Conservation (phyloP, 73 alveolate genomes). For the Paramecium biaurelia region DNA sequence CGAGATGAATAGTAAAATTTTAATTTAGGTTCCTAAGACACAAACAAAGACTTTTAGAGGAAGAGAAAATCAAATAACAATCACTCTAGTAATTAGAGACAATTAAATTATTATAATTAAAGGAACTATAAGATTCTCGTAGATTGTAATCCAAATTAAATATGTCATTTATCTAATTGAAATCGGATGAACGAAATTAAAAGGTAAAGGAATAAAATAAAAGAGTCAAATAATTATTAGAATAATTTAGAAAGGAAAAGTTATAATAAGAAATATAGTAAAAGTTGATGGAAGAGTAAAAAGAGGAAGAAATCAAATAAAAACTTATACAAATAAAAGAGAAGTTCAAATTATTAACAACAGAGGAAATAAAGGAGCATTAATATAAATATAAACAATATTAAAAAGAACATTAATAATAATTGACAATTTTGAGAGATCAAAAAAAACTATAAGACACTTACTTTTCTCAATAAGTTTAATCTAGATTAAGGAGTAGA, state of each 20-base stretch:
- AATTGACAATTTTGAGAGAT: neutral
- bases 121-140: neutral
- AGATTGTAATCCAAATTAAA: neutral
- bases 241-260: neutral
- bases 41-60: neutral
- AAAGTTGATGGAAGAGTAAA: neutral
- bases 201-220: neutral
- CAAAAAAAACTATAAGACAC: neutral
- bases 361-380: neutral
- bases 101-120: neutral
- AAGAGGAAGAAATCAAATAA: neutral
- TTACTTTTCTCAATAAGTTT: neutral
- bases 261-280: neutral
- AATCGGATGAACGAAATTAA: neutral
- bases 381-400: neutral
- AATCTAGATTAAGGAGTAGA: neutral
- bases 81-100: neutral
- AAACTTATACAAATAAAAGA: neutral
- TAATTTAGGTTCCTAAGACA: constrained; percentile 33
- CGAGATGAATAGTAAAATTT: constrained; percentile 14
- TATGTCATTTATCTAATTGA: neutral
- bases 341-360: neutral
- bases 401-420: neutral
- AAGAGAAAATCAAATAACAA: neutral
- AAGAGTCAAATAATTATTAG: neutral